Percentiles rank a stretch among this genome's conserved stretches.
Evolutionary conservation across 441 rosid genomes (phyloP).

Genomic region (Pelargonium hybrid): DNA sequence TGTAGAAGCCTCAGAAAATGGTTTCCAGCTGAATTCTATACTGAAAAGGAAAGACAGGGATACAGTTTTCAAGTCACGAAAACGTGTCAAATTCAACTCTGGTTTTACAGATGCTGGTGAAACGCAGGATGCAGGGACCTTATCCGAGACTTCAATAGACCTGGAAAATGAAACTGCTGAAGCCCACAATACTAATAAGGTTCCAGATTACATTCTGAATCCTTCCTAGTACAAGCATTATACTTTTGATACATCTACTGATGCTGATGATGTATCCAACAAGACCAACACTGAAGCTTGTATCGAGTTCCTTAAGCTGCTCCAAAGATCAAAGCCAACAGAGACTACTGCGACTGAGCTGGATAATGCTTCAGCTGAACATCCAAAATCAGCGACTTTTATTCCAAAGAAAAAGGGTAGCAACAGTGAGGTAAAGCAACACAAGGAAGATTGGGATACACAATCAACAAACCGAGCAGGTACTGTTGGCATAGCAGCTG

Average conservation of each 20-base stretch:
- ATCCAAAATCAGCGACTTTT: slow-evolving; percentile 28
- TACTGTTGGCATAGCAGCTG: slow-evolving; percentile 22
- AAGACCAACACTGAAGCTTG: slow-evolving; percentile 14
- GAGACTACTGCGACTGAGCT: slow-evolving; percentile 11
- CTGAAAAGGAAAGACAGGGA: slow-evolving; percentile 33
- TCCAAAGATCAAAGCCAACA: slow-evolving; percentile 16
- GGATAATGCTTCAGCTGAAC: slow-evolving; percentile 13
- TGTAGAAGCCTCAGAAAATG: slow-evolving; percentile 16
- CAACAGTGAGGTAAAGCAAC: slow-evolving; percentile 20
- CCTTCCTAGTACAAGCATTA: slow-evolving; percentile 34
- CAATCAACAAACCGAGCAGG: slow-evolving; percentile 7
- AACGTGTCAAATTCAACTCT: slow-evolving; percentile 39
- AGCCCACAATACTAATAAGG: slow-evolving; percentile 13
- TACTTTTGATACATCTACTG: slow-evolving; percentile 29
- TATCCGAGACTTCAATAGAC: slow-evolving; percentile 18
- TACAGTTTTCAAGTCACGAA: slow-evolving; percentile 25
- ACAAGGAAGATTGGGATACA: slow-evolving; percentile 6
- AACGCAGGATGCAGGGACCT: neutral
- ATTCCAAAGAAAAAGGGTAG: slow-evolving; percentile 29
- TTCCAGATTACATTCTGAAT: slow-evolving; percentile 39
- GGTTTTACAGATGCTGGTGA: slow-evolving; percentile 14
- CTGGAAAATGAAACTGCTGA: slow-evolving; percentile 14
- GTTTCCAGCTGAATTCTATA: slow-evolving; percentile 26
- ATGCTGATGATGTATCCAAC: slow-evolving; percentile 23
- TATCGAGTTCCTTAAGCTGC: slow-evolving; percentile 22